Percentiles rank a stretch among this genome's conserved stretches.
Evolutionary conservation across 2,329 filamentous ascomycete species (phyloP).

Genomic region (Magnaporthales sp.): DNA sequence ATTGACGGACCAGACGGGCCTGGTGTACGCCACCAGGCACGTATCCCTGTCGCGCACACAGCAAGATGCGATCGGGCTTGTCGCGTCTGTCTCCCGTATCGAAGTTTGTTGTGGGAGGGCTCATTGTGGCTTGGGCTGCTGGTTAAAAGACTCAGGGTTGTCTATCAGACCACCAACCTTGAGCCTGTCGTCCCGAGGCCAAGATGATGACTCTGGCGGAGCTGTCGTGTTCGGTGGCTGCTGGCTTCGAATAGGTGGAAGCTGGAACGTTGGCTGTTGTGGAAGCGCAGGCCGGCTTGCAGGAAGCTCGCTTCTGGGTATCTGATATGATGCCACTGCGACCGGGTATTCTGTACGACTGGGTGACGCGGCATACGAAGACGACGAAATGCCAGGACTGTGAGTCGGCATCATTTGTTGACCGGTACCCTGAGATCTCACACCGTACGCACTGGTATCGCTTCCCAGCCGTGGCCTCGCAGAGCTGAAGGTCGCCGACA

Average conservation of each 20-base stretch:
- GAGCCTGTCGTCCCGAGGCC: constrained; percentile 41
- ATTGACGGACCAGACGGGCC: background rate
- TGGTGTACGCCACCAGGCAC: background rate
- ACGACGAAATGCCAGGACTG: constrained; percentile 30
- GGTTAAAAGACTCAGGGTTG: constrained; percentile 32
- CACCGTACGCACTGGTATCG: constrained; percentile 16
- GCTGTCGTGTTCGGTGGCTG: constrained; percentile 15
- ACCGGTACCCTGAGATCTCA: constrained; percentile 17
- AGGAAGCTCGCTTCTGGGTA: constrained; percentile 42
- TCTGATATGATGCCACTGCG: constrained; percentile 39
- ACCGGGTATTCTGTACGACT: constrained; percentile 33
- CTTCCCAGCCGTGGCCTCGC: constrained; percentile 28
- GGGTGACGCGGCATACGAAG: constrained; percentile 35
- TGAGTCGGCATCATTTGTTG: constrained; percentile 26
- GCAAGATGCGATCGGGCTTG: background rate
- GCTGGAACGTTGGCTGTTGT: constrained; percentile 28
- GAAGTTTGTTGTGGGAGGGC: background rate
- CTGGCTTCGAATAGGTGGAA: constrained; percentile 38
- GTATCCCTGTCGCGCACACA: background rate
- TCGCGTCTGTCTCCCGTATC: background rate
- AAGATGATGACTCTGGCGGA: constrained; percentile 7
- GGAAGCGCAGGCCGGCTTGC: constrained; percentile 20
- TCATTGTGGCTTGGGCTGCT: background rate
- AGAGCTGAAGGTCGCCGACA: constrained; percentile 38
- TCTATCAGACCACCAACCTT: constrained; percentile 56